A percentile compares a stretch with the other conserved stretches of the same genome.
phyloP scores from a whole-genome alignment of 2,329 filamentous ascomycete genomes.

The Purpureocillium lavendulum region DNA sequence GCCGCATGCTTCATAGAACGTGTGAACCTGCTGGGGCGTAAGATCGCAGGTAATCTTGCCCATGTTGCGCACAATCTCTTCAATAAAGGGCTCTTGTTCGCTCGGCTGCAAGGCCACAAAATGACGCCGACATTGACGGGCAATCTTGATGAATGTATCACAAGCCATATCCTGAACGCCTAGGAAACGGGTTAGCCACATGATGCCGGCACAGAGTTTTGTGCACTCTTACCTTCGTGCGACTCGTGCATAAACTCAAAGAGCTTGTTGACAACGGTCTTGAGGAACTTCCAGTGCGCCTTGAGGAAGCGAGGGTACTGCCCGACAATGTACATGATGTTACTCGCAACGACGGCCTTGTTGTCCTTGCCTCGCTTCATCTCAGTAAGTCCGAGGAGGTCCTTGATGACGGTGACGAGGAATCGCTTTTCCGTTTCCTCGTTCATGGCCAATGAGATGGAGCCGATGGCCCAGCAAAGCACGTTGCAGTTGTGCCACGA shows the following conservation, averaged over 20 bases:
- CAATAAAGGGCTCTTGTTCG: constrained; percentile 92
- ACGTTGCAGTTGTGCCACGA: constrained; percentile 99
- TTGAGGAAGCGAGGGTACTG: constrained; percentile 98
- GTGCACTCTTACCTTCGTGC: constrained; percentile 65
- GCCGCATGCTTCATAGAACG: constrained; percentile 96
- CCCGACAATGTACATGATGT: constrained; percentile 99
- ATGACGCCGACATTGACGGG: constrained; percentile 93
- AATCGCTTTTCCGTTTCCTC: constrained; percentile 99
- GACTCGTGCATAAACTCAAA: constrained; percentile 99
- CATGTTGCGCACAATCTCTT: constrained; percentile 95
- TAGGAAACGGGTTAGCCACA: constrained; percentile 25
- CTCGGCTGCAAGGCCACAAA: constrained; percentile 94
- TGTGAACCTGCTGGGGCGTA: constrained; percentile 94
- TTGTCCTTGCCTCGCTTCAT: constrained; percentile 99
- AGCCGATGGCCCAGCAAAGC: constrained; percentile 97
- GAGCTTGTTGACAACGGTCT: constrained; percentile 98
- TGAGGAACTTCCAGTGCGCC: constrained; percentile 99
- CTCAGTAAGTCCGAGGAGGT: constrained; percentile 89
- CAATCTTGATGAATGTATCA: constrained; percentile 99
- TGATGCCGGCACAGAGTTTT: constrained; percentile 4
- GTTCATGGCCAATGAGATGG: constrained; percentile 98
- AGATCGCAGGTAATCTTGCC: constrained; percentile 93
- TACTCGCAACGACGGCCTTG: constrained; percentile 96
- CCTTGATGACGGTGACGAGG: constrained; percentile 97
- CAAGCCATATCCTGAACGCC: constrained; percentile 99